Base-by-base conservation (phyloP, 163 green algal species). In the Smithsoniella earleae region DNA sequence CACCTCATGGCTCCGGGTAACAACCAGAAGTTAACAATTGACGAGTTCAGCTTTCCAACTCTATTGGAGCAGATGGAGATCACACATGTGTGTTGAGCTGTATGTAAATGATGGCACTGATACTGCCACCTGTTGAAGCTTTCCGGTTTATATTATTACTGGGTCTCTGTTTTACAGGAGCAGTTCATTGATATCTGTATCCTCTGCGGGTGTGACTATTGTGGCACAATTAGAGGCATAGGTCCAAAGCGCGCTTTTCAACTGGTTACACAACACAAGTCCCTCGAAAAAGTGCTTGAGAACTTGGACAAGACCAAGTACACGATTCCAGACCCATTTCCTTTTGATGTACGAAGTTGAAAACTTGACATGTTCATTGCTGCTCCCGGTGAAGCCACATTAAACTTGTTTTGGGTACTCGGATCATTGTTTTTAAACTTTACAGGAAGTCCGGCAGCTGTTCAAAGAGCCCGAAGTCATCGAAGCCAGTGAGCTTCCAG, bases 181-280 rank as follows among this genome's bases (percentile, higher is more conserved):
- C 79, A 96, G 78, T 98, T 99, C 75, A 87, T 98, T 5, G 94
- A 99, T 78, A 54, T 99, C 27, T 98, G 94, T 86, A 98, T 98
- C 66, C 81, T 98, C 36, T 96, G 89, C 77, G 94, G 94, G 36
- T 98, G 94, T 82, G 94, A 99, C 78, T 99, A 98, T 78, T 89
- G 80, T 33, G 78, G 82, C 46, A 94, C 82, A 66, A 97, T 99
- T 76, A 45, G 74, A 73, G 89, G 88, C 66, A 91, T 97, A 46
- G 92, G 92, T 5, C 82, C 86, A 0, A 81, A 87, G 63, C 83
- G 76, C 1, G 91, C 91, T 20, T 79, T 96, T 46, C 79, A 92
- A 73, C 79, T 96, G 5, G 92, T 99, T 76, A 88, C 75, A 75
- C 82, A 82, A 76, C 83, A 88, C 73, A 80, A 81, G 73, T 86